Conservation (phyloP, 345 rosid species). For the Gossypium herbaceum region DNA sequence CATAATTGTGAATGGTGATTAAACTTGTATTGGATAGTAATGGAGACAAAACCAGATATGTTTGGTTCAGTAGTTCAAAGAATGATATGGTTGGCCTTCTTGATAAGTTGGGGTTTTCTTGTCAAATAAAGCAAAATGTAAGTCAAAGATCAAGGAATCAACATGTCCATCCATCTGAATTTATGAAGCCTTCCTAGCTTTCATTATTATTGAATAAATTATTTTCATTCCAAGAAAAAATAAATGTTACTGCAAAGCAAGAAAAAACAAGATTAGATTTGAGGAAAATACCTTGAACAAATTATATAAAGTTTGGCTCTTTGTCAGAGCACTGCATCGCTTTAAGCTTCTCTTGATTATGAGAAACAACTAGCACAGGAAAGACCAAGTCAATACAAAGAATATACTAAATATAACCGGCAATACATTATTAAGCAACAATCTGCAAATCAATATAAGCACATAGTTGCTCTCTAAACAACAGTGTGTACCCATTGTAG, state of each 20-base stretch:
- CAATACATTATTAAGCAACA: not conserved
- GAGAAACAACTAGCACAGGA: slow-evolving; percentile 58
- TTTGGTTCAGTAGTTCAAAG: not conserved
- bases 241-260: not conserved
- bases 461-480: not conserved
- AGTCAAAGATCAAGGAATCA: slow-evolving; percentile 2
- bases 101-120: not conserved
- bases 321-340: slow-evolving; percentile 86
- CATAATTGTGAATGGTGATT: not conserved
- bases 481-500: not conserved
- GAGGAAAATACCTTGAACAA: slow-evolving; percentile 68
- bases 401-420: not conserved
- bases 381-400: slow-evolving; percentile 9
- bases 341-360: slow-evolving; percentile 96
- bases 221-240: slow-evolving; percentile 7
- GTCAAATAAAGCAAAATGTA: not conserved
- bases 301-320: slow-evolving; percentile 78
- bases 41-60: not conserved
- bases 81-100: not conserved
- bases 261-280: not conserved
- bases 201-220: not conserved
- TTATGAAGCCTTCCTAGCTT: not conserved
- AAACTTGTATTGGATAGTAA: not conserved
- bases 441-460: not conserved
- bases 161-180: slow-evolving; percentile 1